Evolutionary conservation across 352 stramenopile genomes (phyloP).

Genomic region (Phytophthora crassamura): DNA sequence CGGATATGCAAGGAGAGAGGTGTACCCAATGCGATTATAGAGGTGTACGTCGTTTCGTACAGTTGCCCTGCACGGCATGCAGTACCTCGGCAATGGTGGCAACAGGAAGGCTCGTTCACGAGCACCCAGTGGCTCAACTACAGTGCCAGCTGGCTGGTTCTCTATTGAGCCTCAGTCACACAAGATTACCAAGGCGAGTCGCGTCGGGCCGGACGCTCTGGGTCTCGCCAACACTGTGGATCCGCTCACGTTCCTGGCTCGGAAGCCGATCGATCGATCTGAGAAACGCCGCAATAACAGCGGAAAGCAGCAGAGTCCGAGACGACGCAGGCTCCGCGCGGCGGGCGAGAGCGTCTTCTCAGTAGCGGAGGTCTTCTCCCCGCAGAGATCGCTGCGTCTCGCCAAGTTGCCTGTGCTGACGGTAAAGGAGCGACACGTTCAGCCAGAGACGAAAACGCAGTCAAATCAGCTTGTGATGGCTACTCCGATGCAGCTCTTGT

Average conservation of each 20-base stretch:
- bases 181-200: conserved; percentile 23
- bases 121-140: background rate
- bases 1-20: conserved; percentile 19
- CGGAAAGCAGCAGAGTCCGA: conserved; percentile 20
- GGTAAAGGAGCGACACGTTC: background rate
- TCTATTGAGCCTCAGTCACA: conserved; percentile 30
- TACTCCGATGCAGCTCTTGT: background rate
- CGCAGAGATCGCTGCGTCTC: conserved; percentile 51
- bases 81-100: conserved; percentile 3
- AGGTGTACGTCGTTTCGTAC: too few relatives aligned
- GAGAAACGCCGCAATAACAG: conserved; percentile 3
- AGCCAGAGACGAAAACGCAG: background rate
- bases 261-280: conserved; percentile 22
- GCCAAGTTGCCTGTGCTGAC: conserved; percentile 26
- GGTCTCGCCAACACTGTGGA: conserved; percentile 42
- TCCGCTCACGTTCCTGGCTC: conserved; percentile 35
- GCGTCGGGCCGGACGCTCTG: conserved; percentile 32
- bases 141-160: conserved; percentile 43
- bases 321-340: conserved; percentile 7
- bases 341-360: background rate
- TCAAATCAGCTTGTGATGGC: conserved; percentile 14
- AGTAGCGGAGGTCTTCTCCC: conserved; percentile 46
- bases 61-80: too few relatives aligned
- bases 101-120: conserved; percentile 18
- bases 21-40: conserved; percentile 12